Evolutionary conservation across 176 grass and related monocot species (phyloP), one percentile per base, ranked within the genome.

Genomic region (Echinochloa phyllopogon): DNA sequence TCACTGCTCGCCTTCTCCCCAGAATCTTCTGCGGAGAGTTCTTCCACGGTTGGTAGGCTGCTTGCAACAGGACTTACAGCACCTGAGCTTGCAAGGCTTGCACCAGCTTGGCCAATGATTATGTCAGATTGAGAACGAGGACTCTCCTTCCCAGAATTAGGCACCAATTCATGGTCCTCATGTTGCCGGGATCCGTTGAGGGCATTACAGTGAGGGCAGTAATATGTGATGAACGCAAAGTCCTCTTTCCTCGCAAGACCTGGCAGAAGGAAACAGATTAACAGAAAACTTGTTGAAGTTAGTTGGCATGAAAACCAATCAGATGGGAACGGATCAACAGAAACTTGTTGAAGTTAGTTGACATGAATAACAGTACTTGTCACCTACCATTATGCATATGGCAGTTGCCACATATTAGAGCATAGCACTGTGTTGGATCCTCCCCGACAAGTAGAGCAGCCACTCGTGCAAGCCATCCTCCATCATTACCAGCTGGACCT

Each of bases 381-480:
- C 48, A 75, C 82, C 20, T 79, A 99, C 94, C 94, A 69, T 99
- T 96, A 90, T 99, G 94, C 91, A 94, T 94, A 90, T 90, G 91
- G 36, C 96, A 99, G 42, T 91, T 89, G 65, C 81, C 81, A 89
- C 94, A 99, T 79, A 99, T 94, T 14, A 99, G 88, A 0, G 94
- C 96, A 44, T 94, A 96, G 77, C 96, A 94, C 41, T 96, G 94
- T 37, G 97, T 96, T 52, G 91, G 97, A 91, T 99, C 93, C 82
- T 99, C 94, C n/a, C 97, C 97, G 51, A 99, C 97, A 78, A 99
- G 92, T 36, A 96, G 53, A 36, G 94, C 97, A 63, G 97, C 97
- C 40, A 91, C 59, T 8, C 90, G 89, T 89, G 93, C 89, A 44
- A 99, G 85, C 94, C 97, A 99, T 6, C 97, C 92, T 25, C 89